Conservation (phyloP, 768 basidiomycete species). For the Boletus barrowsii region DNA sequence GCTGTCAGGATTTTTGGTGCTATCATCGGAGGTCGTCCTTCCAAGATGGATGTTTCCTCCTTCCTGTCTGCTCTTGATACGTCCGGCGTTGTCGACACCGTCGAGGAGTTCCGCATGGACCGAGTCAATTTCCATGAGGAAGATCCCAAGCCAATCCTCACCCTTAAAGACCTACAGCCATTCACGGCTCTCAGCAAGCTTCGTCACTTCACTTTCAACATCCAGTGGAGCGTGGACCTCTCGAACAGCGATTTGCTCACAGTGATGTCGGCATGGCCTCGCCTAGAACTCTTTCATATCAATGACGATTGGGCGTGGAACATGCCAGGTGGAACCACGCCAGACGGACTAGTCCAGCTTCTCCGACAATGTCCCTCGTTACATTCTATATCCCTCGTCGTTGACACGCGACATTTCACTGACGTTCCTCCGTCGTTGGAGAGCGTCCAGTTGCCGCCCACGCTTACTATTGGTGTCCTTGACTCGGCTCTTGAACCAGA, state of each 20-base stretch:
- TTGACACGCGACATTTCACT: neutral
- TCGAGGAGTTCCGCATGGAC: neutral
- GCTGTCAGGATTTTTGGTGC: neutral
- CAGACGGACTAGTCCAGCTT: neutral
- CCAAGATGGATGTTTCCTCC: neutral
- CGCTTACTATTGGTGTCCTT: neutral
- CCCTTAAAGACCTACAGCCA: conserved; percentile 1
- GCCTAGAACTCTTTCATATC: neutral
- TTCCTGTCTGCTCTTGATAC: neutral
- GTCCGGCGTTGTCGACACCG: neutral
- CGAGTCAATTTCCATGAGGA: neutral
- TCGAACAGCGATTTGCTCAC: neutral
- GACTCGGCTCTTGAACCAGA: neutral
- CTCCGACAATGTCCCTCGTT: neutral
- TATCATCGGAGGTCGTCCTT: too few species aligned
- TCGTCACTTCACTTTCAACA: neutral
- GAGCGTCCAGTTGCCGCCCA: neutral
- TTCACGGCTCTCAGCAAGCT: conserved; percentile 1
- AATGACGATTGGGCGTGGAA: conserved; percentile 5
- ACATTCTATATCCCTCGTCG: neutral
- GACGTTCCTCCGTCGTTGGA: neutral
- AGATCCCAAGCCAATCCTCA: neutral
- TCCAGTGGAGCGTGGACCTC: neutral
- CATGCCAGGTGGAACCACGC: neutral
- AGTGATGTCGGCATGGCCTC: conserved; percentile 7